Evolutionary conservation across 169 alveolate genomes (phyloP), one percentile per base, ranked within the genome.

Genomic region (Eimeria tenella): DNA sequence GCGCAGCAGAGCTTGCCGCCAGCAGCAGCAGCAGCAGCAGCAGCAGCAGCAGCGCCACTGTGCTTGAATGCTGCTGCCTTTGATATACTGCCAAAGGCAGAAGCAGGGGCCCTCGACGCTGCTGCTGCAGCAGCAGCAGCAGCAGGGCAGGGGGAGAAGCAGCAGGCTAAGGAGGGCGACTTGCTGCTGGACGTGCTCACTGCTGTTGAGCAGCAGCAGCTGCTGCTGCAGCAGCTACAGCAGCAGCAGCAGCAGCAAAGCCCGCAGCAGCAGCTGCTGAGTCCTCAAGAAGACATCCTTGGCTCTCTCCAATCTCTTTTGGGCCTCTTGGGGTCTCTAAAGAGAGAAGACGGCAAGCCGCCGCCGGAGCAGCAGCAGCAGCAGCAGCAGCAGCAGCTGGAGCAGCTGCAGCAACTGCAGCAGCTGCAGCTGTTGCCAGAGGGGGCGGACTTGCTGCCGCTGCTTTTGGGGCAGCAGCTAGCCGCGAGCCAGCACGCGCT

Each of bases 161-260:
- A 13, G 68, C 68, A 58, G 68, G 11, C 19, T n/a, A 60, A 60
- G 70, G 70, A 60, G 70, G n/a, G 23, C 15, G 70, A 60, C 23
- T 60, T n/a, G 70, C 70, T 60, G 70, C 70, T 60, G 70, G 70
- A n/a, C 23, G 23, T 60, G 70, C 70, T 60, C 11, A n/a, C 70
- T n/a, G 70, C 70, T 60, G 70, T n/a, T 15, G 70, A 60, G 6
- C 70, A 15, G 15, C 23, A 60, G 23, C 70, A 15, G 15, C 70
- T n/a, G 50, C 79, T 19, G 79, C 79, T 19, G 79, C 79, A 68
- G 79, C 79, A 68, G 79, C 77, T n/a, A 10, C 79, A 68, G 79
- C 79, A 15, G 79, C 79, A 68, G 50, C 79, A 68, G 79, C 79
- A 68, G 79, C 50, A 58, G 19, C 68, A 13, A 17, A 10, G 19